Conservation (phyloP, 345 rosid genomes). For the Jatropha curcas region DNA sequence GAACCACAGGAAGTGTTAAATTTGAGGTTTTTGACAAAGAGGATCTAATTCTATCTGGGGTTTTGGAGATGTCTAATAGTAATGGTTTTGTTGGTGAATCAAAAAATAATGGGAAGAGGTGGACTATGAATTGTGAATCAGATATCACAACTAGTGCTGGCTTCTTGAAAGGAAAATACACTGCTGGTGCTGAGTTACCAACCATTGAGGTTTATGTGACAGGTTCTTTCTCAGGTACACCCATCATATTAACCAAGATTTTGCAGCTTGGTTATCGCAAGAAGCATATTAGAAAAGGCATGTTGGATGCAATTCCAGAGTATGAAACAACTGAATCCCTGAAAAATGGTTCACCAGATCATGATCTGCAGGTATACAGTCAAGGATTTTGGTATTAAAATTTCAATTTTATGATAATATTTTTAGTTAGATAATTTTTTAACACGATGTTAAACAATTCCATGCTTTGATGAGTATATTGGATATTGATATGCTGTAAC, state of each 20-base stretch:
- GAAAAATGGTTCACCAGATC: slow-evolving; percentile 39
- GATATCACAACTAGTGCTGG: slow-evolving; percentile 48
- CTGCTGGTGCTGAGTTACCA: slow-evolving; percentile 49
- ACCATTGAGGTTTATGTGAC: slow-evolving; percentile 84
- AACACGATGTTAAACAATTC: slow-evolving; percentile 7
- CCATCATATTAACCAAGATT: slow-evolving; percentile 79
- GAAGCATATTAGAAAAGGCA: slow-evolving; percentile 58
- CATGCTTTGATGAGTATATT: background rate
- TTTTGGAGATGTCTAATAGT: slow-evolving; percentile 56
- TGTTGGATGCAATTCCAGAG: slow-evolving; percentile 77
- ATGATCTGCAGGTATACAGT: slow-evolving; percentile 62
- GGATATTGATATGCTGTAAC: too few relatives aligned
- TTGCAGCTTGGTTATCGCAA: slow-evolving; percentile 64
- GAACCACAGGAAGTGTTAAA: slow-evolving; percentile 79
- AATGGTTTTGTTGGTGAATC: slow-evolving; percentile 62
- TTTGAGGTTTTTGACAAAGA: slow-evolving; percentile 72
- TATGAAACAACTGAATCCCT: slow-evolving; percentile 52
- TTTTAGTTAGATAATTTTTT: background rate
- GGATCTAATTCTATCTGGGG: slow-evolving; percentile 67
- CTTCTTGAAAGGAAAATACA: slow-evolving; percentile 66
- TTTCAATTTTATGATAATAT: background rate
- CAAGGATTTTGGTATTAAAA: background rate
- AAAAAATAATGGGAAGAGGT: slow-evolving; percentile 49
- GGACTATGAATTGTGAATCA: slow-evolving; percentile 83
- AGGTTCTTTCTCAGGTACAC: slow-evolving; percentile 72